Base-by-base conservation (phyloP, 352 stramenopile genomes). In the Elongisporangium undulatum region DNA sequence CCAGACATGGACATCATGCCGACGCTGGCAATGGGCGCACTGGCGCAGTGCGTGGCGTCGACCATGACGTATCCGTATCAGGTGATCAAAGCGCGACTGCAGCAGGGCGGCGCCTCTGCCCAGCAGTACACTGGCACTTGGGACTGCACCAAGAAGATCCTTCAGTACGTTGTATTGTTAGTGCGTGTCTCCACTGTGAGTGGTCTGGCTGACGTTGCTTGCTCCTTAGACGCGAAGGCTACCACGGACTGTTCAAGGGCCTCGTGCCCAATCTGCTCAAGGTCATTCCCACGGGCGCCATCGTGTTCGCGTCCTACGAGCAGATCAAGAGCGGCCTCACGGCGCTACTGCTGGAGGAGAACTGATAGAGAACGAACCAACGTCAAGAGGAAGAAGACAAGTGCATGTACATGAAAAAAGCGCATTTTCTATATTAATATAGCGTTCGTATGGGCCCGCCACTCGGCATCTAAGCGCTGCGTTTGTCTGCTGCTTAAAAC, bases 81-180 rank as follows among this genome's bases (percentile, higher is more conserved):
- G 75, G 93, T 99, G 13, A 93, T 99, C 52, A 99, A 99, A 79
- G 87, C 95, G 16, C 79, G 97, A 58, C 67, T 99, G 17, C 97
- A 99, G 64, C 95, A 99, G 68, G 78, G 86, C 86, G 69, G 91
- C 34, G 69, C 73, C 17, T 72, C 67, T 8, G 85, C 85, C 15
- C 62, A 73, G n/a, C 87, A 97, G 38, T 98, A 99, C 72, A 75
- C 57, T 26, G 91, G 92, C 61, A 96, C 97, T 5, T 83, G 89
- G 68, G 82, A 97, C 62, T 98, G 92, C 62, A 87, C 92, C 1
- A 68, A 62, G 29, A 95, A 90, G 63, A 98, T 98, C 48, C 63
- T 97, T 69, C 72, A 72, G 62, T 76, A 67, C 49, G 56, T 49
- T 55, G 19, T 22, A 60, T 17, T 39, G 67, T 10, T 52, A 66